Evolutionary conservation across 1,284 basidiomycete species (phyloP).

Genomic region (Sanguinoderma infundibulare): DNA sequence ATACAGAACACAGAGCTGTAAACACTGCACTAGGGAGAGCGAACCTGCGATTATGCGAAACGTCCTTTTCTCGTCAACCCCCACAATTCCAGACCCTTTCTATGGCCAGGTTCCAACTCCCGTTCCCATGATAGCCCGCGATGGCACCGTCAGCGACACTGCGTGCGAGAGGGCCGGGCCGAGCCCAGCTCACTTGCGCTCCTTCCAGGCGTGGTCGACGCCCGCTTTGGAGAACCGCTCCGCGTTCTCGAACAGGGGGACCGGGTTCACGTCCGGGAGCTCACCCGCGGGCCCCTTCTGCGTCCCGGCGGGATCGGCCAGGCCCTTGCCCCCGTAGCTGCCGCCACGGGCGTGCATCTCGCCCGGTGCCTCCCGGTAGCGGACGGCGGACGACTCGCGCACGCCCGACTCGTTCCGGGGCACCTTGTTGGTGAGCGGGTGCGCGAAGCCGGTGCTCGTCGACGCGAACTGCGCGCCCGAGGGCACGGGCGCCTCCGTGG

Average conservation of each 20-base stretch:
- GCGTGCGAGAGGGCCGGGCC: neutral
- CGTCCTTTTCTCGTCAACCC: conserved; percentile 12
- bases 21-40: conserved; percentile 4
- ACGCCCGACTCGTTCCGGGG: conserved; percentile 48
- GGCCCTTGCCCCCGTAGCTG: conserved; percentile 47
- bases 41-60: conserved; percentile 21
- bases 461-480: conserved; percentile 44
- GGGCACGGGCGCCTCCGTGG: conserved; percentile 44
- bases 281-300: conserved; percentile 33
- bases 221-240: conserved; percentile 50
- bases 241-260: conserved; percentile 43
- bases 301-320: conserved; percentile 42
- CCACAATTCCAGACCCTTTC: neutral
- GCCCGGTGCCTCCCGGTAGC: conserved; percentile 47
- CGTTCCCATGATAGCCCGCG: neutral
- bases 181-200: conserved; percentile 37
- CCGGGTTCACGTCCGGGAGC: conserved; percentile 51
- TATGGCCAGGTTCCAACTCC: neutral
- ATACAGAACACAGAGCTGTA: conserved; percentile 6
- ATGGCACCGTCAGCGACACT: neutral
- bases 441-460: conserved; percentile 46
- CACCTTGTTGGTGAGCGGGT: conserved; percentile 48
- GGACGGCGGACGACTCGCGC: conserved; percentile 50
- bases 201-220: conserved; percentile 50
- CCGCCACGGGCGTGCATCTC: conserved; percentile 47